A percentile compares a stretch with the other conserved stretches of the same genome.
phyloP scores from a whole-genome alignment of 352 stramenopile species.

The Thraustotheca clavata region DNA sequence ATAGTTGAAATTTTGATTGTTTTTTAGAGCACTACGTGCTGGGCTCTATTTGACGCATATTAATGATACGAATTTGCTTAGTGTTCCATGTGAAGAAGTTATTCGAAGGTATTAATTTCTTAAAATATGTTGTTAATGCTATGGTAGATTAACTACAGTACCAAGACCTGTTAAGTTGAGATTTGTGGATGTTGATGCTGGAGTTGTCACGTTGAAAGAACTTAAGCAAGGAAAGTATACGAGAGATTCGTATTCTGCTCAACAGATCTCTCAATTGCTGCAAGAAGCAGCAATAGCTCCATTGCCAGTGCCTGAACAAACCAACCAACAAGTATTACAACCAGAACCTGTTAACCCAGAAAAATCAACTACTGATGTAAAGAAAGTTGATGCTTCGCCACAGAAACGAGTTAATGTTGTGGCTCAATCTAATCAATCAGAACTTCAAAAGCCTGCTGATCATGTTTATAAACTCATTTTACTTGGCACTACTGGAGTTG shows the following conservation, averaged over 20 bases:
- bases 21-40: constrained; percentile 47
- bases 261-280: constrained; percentile 23
- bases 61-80: constrained; percentile 55
- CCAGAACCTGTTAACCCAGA: background rate
- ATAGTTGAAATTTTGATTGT: background rate
- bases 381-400: background rate
- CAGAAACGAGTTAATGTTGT: constrained; percentile 6
- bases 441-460: background rate
- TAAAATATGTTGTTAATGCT: background rate
- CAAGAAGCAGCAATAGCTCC: constrained; percentile 29
- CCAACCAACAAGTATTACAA: background rate
- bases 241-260: background rate
- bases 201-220: constrained; percentile 65
- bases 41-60: constrained; percentile 78
- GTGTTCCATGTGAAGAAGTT: constrained; percentile 52
- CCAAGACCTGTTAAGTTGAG: constrained; percentile 48
- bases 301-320: background rate
- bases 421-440: background rate
- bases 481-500: constrained; percentile 62
- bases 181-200: constrained; percentile 69
- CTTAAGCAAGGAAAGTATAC: constrained; percentile 24
- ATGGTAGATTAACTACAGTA: constrained; percentile 38
- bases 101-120: constrained; percentile 39
- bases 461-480: constrained; percentile 73
- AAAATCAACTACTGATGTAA: background rate